Evolutionary conservation across 1,284 basidiomycete genomes (phyloP), one percentile per base, ranked within the genome.

Genomic region (Mycena sp.): DNA sequence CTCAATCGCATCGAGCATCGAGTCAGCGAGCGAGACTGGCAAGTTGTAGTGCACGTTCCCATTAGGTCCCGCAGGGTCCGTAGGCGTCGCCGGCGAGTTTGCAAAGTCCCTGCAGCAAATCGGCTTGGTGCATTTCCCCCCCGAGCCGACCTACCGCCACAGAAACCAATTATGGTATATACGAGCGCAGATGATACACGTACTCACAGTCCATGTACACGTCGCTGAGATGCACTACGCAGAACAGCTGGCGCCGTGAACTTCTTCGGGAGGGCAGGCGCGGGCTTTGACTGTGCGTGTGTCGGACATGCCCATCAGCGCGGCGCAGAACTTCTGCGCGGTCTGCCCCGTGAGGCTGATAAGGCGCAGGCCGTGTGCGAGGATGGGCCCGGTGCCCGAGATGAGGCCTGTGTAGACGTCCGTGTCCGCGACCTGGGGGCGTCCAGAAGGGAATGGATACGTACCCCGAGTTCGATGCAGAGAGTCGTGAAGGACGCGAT

Each of bases 371-470:
- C 80, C 81, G 60, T 87, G 83, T 0, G 85, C 86, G 80, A n/a
- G n/a, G n/a, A n/a, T n/a, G n/a, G n/a, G n/a, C n/a, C n/a, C n/a
- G n/a, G n/a, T n/a, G n/a, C n/a, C 72, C 2, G 67, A 72, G 44
- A 88, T 71, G 2, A 81, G 76, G 26, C 87, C 87, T 45, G 77
- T 75, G 69, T 87, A 88, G 9, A 89, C 85, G 70, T 88, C 86
- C 0, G 53, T 35, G 23, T 51, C 49, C 10, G 53, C 58, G 6
- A 32, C 53, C 63, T 64, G 35, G 1, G 14, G 12, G 23, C 49
- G 49, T 12, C 19, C 7, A 53, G n/a, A 29, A 5, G 30, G n/a
- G 12, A 28, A 17, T 21, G 2, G 30, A 44, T 35, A n/a, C n/a
- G n/a, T 43, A 55, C 56, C 2, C 56, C 62, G 19, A 64, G 56